Evolutionary conservation across 108 stramenopile species (phyloP), one percentile per base, ranked within the genome.

Genomic region (Cyclotella choctawhatcheeana): DNA sequence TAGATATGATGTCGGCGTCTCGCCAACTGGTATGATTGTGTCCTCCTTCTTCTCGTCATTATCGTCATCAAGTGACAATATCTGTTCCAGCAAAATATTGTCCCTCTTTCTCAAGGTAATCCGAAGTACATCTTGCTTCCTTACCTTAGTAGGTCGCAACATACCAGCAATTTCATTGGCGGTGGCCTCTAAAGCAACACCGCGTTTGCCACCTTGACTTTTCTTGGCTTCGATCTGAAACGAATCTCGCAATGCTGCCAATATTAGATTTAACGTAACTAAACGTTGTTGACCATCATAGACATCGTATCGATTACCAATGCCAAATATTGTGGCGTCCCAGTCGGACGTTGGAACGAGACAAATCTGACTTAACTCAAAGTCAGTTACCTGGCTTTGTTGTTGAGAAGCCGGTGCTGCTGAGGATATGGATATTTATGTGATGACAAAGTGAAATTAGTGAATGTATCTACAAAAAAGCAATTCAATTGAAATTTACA

Each of bases 241-340:
- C 21, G 79, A 71, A 44, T 86, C 85, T 34, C 85, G 78, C 40
- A 86, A 37, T 12, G 75, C 60, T 37, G 85, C 82, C 40, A 86
- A 47, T 18, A 86, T 51, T 50, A 86, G 32, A 31, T 76, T 81
- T 12, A 86, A 34, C 6, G 85, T 83, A 0, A 86, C 85, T 2
- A 86, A 44, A 26, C 85, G 76, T 40, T 86, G 85, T 44, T 86
- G 85, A 33, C 85, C 85, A 48, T 86, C 85, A 44, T 86, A 71
- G 37, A 86, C 85, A 52, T 86, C 85, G 51, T 83, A 86, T 37
- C 82, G 72, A 44, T 47, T 63, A 7, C 82, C 82, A 10, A 83
- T 35, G 4, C 84, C 84, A 14, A 69, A 48, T 2, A 43, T 0
- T 3, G 45, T 65, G 33, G 60, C 13, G 67, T 85, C 84, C 84